phyloP scores from a whole-genome alignment of 1,284 basidiomycete genomes.

The Sporisorium iseilematis-ciliati region DNA sequence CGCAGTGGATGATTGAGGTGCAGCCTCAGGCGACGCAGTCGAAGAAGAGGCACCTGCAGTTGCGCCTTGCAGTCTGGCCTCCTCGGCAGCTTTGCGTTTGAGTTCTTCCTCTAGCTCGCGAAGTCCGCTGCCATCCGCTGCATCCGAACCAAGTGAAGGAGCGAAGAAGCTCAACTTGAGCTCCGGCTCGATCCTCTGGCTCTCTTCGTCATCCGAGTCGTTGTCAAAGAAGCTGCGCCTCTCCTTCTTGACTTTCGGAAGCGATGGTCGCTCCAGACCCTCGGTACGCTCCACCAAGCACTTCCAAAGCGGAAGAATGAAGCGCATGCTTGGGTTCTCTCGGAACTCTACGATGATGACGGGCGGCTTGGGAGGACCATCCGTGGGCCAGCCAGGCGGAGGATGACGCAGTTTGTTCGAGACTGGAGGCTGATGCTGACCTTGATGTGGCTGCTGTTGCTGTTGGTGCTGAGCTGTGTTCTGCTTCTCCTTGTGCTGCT shows the following conservation, averaged over 20 bases:
- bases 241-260: slow-evolving; percentile 51
- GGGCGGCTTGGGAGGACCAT: slow-evolving; percentile 57
- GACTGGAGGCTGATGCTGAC: slow-evolving; percentile 19
- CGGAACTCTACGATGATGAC: slow-evolving; percentile 67
- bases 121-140: slow-evolving; percentile 55
- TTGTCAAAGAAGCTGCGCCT: slow-evolving; percentile 52
- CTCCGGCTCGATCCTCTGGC: slow-evolving; percentile 42
- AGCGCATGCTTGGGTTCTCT: slow-evolving; percentile 65
- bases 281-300: slow-evolving; percentile 59
- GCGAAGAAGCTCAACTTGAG: slow-evolving; percentile 59
- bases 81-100: slow-evolving; percentile 46
- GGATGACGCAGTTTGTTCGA: slow-evolving; percentile 48
- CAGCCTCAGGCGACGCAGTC: slow-evolving; percentile 25
- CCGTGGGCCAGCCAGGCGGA: slow-evolving; percentile 54
- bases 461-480: slow-evolving; percentile 28
- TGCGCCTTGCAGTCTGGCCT: slow-evolving; percentile 29
- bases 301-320: slow-evolving; percentile 66
- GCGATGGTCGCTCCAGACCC: slow-evolving; percentile 42
- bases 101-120: slow-evolving; percentile 48
- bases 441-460: slow-evolving; percentile 17
- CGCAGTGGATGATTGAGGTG: background rate
- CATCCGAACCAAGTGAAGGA: slow-evolving; percentile 61
- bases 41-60: slow-evolving; percentile 10
- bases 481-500: slow-evolving; percentile 47
- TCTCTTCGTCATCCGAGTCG: slow-evolving; percentile 52